Base-by-base conservation (phyloP, 2,329 filamentous ascomycete species). In the Apiospora hydei region DNA sequence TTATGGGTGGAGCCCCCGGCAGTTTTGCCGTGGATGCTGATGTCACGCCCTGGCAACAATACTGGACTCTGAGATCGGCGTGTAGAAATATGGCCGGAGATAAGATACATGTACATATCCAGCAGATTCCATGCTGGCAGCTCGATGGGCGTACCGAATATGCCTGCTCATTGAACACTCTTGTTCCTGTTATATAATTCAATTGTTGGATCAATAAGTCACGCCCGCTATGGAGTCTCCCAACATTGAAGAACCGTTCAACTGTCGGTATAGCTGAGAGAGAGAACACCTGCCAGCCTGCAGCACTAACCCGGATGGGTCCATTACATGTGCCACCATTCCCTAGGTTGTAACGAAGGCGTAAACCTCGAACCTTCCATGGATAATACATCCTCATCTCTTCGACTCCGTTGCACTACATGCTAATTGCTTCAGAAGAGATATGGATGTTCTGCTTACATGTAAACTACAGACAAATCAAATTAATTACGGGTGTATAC, bases 1-100 rank as follows among this genome's bases (percentile, higher is more conserved):
- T 69, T 69, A 70, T 51, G 38, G 38, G 69, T 61, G 69, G 69
- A 44, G 69, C 49, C 38, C 30, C 69, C 30, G 49, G 46, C 47
- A 61, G 34, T 61, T 26, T 51, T 49, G 13, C 57, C 30, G 57
- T 64, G 57, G 49, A 16, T 61, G 38, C 69, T 70, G 69, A 70
- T 70, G 69, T 70, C 69, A 70, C 69, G 34, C 44, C 57, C 34
- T 64, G 30, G 18, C 21, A 64, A 41, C 57, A 64, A 64, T 38
- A 41, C 57, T 64, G 57, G 57, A 64, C 57, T 41, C 57, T 34
- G 8, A 64, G 57, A 64, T 64, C 57, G 57, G 57, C 57, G 30
- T 64, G 57, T 64, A 64, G 34, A 64, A 64, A 64, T 64, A 64
- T 41, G 21, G 57, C 57, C 57, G 57, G 57, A 64, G 30, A n/a